Evolutionary conservation across 176 grass and related monocot genomes (phyloP), one percentile per base, ranked within the genome.

Genomic region (Carex parvula): DNA sequence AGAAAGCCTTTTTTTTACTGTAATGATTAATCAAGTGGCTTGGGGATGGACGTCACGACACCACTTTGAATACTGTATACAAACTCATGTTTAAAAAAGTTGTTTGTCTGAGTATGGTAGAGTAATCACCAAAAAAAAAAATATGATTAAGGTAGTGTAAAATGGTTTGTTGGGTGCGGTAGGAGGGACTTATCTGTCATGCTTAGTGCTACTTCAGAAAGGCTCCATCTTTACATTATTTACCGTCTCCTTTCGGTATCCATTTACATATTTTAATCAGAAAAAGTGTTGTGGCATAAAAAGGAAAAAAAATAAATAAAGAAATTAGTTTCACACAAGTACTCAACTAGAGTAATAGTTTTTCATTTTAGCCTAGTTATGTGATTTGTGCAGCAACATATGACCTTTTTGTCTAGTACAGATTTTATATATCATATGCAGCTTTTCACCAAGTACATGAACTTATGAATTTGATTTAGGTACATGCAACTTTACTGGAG

Each of bases 101-200:
- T 76, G 46, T 54, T 74, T 54, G 71, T 76, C 13, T 24, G 9
- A 72, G 18, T 21, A 22, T 73, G 41, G 39, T 71, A 71, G 39
- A 71, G 18, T 72, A 48, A 41, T 48, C 39, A 44, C 46, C 10
- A 12, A 50, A 50, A 50, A 46, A 41, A 46, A 46, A 26, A 46
- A 50, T 12, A 50, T 50, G 9, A 62, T 21, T 22, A 11, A 11
- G 60, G 60, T 62, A 62, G 20, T 22, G n/a, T 62, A 62, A 76
- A 55, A 29, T 54, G 17, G 64, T 81, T 60, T 81, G 17, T 26
- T 81, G 26, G 60, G 22, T 81, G 30, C 6, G 54, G 53, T 64
- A 81, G 79, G 79, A 82, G 58, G 14, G 17, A 65, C 29, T 41
- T 64, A 64, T 52, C 53, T 82, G 58, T 64, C 33, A 81, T 62